Conservation (phyloP, 2,329 filamentous ascomycete genomes). For the Rhinocladiella similis region DNA sequence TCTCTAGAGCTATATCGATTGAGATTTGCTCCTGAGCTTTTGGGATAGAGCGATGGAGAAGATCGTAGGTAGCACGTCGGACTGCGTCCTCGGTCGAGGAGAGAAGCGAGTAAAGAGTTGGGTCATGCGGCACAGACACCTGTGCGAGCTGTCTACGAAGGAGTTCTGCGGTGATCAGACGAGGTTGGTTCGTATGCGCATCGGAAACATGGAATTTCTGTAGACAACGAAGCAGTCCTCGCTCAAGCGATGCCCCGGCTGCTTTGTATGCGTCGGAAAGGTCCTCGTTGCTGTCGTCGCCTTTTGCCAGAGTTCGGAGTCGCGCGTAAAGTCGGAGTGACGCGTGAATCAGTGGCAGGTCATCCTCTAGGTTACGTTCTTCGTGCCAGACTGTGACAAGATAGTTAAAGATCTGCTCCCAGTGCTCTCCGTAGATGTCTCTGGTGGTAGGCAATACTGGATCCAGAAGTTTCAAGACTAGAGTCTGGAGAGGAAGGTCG, state of each 20-base stretch:
- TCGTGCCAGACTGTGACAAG: slow-evolving; percentile 60
- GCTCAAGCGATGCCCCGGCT: slow-evolving; percentile 56
- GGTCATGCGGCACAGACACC: slow-evolving; percentile 50
- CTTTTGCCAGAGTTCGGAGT: slow-evolving; percentile 57
- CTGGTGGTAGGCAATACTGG: slow-evolving; percentile 70
- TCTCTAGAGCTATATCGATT: slow-evolving; percentile 64
- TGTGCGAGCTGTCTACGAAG: slow-evolving; percentile 66
- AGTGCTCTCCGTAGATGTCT: slow-evolving; percentile 85
- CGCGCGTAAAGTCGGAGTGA: slow-evolving; percentile 69
- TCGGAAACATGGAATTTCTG: slow-evolving; percentile 60
- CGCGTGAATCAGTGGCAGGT: slow-evolving; percentile 66
- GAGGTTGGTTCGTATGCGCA: slow-evolving; percentile 50
- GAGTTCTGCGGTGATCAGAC: slow-evolving; percentile 73
- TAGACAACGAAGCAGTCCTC: slow-evolving; percentile 52
- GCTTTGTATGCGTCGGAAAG: slow-evolving; percentile 71
- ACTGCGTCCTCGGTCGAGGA: slow-evolving; percentile 73
- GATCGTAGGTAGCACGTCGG: slow-evolving; percentile 75
- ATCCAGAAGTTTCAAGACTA: slow-evolving; percentile 46
- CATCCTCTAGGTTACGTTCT: slow-evolving; percentile 48
- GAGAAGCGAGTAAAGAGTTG: slow-evolving; percentile 72
- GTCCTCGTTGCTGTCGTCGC: slow-evolving; percentile 70
- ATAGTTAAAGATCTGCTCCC: slow-evolving; percentile 66
- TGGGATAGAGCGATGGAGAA: slow-evolving; percentile 80
- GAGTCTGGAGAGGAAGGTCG: slow-evolving; percentile 35
- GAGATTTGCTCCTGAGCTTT: slow-evolving; percentile 77